These are phyloP conservation scores for Friedmanniomyces simplex DNA, from an alignment of 495 filamentous ascomycete species.

Conservation along the genomic window DNA sequence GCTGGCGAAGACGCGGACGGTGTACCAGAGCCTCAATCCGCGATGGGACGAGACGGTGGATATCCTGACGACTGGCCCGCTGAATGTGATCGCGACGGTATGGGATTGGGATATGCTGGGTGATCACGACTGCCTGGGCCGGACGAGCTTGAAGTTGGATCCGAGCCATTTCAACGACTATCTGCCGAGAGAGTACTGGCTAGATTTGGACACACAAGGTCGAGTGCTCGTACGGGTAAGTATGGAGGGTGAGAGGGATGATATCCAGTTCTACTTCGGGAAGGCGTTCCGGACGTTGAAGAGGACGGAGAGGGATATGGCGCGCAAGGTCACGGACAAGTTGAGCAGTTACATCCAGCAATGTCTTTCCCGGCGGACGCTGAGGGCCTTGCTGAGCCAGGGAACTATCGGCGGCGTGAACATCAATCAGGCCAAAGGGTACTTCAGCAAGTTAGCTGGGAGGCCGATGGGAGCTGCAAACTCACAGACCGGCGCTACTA, in stretches of 20 bases:
- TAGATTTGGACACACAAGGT: conserved; percentile 93
- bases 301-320: conserved; percentile 95
- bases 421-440: conserved; percentile 36
- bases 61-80: conserved; percentile 79
- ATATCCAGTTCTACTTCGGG: conserved; percentile 97
- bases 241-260: conserved; percentile 97
- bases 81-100: conserved; percentile 92
- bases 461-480: conserved; percentile 1
- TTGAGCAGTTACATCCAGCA: conserved; percentile 91
- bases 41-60: conserved; percentile 97
- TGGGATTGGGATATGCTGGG: conserved; percentile 99
- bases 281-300: conserved; percentile 93
- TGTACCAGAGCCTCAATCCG: conserved; percentile 85
- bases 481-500: neutral
- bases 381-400: conserved; percentile 61
- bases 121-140: conserved; percentile 93
- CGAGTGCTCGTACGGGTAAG: conserved; percentile 79
- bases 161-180: conserved; percentile 93
- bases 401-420: conserved; percentile 68
- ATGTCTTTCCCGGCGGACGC: conserved; percentile 69
- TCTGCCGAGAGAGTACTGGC: conserved; percentile 89
- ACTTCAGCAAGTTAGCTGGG: conserved; percentile 40
- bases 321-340: conserved; percentile 95
- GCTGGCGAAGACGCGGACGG: conserved; percentile 86
- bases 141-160: conserved; percentile 90